Evolutionary conservation across 129 eudicot genomes (phyloP).

Genomic region (Tagetes erecta): DNA sequence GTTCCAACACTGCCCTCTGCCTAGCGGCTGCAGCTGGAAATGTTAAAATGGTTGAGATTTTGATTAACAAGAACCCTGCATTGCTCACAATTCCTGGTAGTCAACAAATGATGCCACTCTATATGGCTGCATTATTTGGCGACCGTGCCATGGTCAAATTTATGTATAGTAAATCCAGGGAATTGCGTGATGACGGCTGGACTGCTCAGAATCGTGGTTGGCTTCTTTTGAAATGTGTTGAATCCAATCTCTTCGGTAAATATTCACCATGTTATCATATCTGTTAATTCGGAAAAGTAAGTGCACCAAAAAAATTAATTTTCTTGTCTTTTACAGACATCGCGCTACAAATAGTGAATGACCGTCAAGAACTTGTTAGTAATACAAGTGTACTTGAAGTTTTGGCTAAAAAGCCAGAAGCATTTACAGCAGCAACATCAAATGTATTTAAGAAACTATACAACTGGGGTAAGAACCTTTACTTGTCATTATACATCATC

Average conservation of each 20-base stretch:
- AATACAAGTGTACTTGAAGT: constrained; percentile 24
- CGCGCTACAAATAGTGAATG: constrained; percentile 29
- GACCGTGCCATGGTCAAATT: constrained; percentile 34
- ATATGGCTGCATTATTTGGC: constrained; percentile 51
- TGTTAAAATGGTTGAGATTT: constrained; percentile 35
- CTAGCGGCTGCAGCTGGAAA: constrained; percentile 57
- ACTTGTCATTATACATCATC: background rate
- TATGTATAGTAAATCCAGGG: constrained; percentile 23
- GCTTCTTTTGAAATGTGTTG: constrained; percentile 41
- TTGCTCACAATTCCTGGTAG: constrained; percentile 34
- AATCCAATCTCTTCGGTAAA: constrained; percentile 45
- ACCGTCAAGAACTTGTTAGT: constrained; percentile 25
- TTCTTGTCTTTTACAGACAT: constrained; percentile 23
- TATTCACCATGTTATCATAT: background rate
- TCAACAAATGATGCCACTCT: constrained; percentile 41
- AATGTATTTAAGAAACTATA: constrained; percentile 16
- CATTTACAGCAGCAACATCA: constrained; percentile 7
- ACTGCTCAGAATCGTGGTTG: constrained; percentile 28
- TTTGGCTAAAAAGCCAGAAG: constrained; percentile 40
- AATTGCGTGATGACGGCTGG: constrained; percentile 27
- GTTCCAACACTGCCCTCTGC: constrained; percentile 49
- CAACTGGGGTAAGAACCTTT: constrained; percentile 13
- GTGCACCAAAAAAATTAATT: background rate
- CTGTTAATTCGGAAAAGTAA: background rate
- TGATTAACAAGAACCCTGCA: constrained; percentile 30